These are phyloP conservation scores for Paecilomyces fulvus DNA, from an alignment of 2,329 filamentous ascomycete species.

Conservation along the genomic window DNA sequence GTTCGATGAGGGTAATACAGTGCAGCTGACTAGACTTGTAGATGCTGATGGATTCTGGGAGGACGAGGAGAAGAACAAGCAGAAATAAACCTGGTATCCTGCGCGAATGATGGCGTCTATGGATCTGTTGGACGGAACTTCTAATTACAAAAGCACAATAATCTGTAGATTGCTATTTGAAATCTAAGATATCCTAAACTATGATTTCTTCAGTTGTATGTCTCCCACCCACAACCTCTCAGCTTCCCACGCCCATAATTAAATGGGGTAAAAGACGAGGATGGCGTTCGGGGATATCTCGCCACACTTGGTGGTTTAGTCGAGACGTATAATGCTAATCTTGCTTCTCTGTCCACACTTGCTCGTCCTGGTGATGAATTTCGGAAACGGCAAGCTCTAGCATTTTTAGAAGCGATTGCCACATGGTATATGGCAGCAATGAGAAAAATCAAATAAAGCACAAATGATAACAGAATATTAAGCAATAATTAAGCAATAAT, in stretches of 20 bases:
- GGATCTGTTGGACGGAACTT: background rate
- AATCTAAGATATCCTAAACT: background rate
- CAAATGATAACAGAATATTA: background rate
- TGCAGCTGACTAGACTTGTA: background rate
- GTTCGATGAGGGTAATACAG: background rate
- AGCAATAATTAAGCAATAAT: background rate
- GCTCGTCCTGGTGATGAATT: slow-evolving; percentile 40
- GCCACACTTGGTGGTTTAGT: slow-evolving; percentile 8
- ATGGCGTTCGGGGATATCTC: slow-evolving; percentile 29
- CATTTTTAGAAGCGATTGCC: slow-evolving; percentile 39
- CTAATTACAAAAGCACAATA: background rate
- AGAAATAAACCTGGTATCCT: background rate
- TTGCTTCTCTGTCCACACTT: slow-evolving; percentile 53
- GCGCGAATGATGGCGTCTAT: background rate
- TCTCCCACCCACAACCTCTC: slow-evolving; percentile 36
- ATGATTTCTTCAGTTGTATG: slow-evolving; percentile 16
- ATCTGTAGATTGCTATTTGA: background rate
- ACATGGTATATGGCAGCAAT: background rate
- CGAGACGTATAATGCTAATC: slow-evolving; percentile 32
- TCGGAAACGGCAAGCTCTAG: slow-evolving; percentile 50
- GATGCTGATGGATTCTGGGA: background rate
- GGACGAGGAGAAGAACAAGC: background rate
- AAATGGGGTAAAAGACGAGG: slow-evolving; percentile 37
- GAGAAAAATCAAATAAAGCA: slow-evolving; percentile 1
- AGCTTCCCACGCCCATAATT: slow-evolving; percentile 37